Evolutionary conservation across 768 basidiomycete genomes (phyloP), one percentile per base, ranked within the genome.

Genomic region (Lactarius psammicola): DNA sequence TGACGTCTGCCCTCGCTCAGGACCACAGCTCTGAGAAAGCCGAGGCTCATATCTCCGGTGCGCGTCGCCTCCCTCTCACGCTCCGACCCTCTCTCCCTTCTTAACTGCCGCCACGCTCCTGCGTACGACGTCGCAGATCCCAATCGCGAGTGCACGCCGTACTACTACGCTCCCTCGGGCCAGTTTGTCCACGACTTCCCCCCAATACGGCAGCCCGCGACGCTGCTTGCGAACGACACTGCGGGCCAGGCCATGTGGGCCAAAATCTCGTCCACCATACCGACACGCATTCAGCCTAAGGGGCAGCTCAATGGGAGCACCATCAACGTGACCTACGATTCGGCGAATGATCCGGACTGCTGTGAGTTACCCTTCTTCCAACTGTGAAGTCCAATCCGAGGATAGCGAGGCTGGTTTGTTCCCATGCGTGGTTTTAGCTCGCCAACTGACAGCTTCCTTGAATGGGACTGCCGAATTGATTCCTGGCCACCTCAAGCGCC

Each of bases 251-350:
- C 74, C 8, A 78, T 79, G 65, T 87, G 80, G 78, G 70, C 75
- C 9, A 74, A 76, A 42, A 83, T 87, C 30, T 71, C 75, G 36
- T 59, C 71, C 1, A 76, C 66, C 36, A 76, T 87, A 56, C 86
- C 85, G 49, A 64, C 59, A 30, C 80, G 82, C 60, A 83, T 84
- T 3, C 13, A 74, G 2, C 75, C 80, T 18, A 84, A 83, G 72
- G 60, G 49, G 56, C 30, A 65, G 51, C 31, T 55, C 28, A 56
- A 40, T n/a, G 53, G 66, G 49, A 57, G 49, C 53, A 59, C 58
- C 44, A 46, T 55, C 42, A 54, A 59, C 31, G 57, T 20, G 34
- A 66, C 61, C 30, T 65, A 69, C 33, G 38, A 68, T 18, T 36
- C 74, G 71, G 60, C 13, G 17, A 28, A 17, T 6, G 69, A 69